These are phyloP conservation scores for Aspergillus wentii DNA, from an alignment of 495 filamentous ascomycete genomes.

Conservation along the genomic window DNA sequence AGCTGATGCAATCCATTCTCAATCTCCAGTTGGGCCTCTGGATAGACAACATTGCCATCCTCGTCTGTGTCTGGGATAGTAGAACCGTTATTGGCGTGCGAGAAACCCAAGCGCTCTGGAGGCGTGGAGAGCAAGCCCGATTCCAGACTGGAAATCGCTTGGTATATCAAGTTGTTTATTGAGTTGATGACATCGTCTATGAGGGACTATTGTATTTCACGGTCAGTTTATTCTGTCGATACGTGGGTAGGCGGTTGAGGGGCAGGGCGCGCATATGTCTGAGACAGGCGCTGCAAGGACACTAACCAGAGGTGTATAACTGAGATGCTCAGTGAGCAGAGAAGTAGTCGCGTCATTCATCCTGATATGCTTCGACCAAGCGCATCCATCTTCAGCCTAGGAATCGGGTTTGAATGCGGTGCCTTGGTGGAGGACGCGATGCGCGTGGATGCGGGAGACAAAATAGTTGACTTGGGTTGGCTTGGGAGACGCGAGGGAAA, in stretches of 20 bases:
- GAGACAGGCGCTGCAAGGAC: slow-evolving; percentile 4
- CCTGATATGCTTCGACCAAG: slow-evolving; percentile 3
- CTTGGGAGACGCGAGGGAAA: too few species aligned
- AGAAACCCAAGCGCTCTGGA: slow-evolving; percentile 73
- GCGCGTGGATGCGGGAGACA: slow-evolving; percentile 9
- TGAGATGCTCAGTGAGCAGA: slow-evolving; percentile 92
- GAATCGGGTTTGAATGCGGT: not conserved
- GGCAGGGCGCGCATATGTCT: slow-evolving; percentile 6
- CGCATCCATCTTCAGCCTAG: slow-evolving; percentile 2
- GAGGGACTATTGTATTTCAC: slow-evolving; percentile 65
- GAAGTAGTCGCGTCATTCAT: slow-evolving; percentile 55
- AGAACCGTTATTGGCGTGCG: slow-evolving; percentile 32
- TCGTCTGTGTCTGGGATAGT: slow-evolving; percentile 49
- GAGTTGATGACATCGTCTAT: slow-evolving; percentile 98
- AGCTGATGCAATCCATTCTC: slow-evolving; percentile 88
- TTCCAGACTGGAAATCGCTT: slow-evolving; percentile 79
- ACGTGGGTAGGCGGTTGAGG: slow-evolving; percentile 9
- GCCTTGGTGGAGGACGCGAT: slow-evolving; percentile 12
- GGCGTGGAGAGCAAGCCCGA: slow-evolving; percentile 66
- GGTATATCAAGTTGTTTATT: slow-evolving; percentile 84
- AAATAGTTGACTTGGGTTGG: too few species aligned
- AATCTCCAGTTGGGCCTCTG: slow-evolving; percentile 70
- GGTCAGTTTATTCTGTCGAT: slow-evolving; percentile 18
- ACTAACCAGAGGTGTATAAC: slow-evolving; percentile 85
- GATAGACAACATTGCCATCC: slow-evolving; percentile 48